A percentile compares a stretch with the other conserved stretches of the same genome.
Conservation (phyloP, 2,329 filamentous ascomycete species). For the Verticillium dahliae region DNA sequence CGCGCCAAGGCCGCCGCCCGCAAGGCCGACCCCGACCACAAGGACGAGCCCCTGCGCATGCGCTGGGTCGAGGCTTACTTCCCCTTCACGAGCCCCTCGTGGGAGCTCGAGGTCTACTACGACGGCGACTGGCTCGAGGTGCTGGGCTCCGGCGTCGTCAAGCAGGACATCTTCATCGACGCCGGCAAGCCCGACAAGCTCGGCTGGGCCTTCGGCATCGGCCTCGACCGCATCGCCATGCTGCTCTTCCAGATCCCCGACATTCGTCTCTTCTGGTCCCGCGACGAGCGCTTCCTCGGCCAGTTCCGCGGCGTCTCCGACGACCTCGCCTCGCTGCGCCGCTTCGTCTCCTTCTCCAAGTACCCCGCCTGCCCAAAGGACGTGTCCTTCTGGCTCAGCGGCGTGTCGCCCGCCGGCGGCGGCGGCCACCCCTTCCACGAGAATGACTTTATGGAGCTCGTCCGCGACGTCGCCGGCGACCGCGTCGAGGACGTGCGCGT, state of each 20-base stretch:
- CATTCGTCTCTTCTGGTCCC: constrained; percentile 93
- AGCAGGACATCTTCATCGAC: constrained; percentile 73
- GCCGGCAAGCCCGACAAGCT: constrained; percentile 69
- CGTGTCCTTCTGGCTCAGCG: constrained; percentile 82
- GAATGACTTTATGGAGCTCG: constrained; percentile 96
- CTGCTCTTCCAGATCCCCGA: constrained; percentile 93
- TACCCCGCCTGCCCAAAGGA: constrained; percentile 87
- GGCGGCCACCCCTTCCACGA: constrained; percentile 63
- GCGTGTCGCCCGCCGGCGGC: constrained; percentile 39
- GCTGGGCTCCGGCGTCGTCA: constrained; percentile 83
- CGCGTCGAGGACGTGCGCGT: constrained; percentile 80
- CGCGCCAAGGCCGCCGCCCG: constrained; percentile 63
- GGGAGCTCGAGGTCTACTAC: constrained; percentile 95
- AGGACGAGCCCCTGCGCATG: constrained; percentile 70
- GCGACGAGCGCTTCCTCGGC: constrained; percentile 73
- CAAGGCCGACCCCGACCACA: constrained; percentile 39
- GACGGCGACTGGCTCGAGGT: constrained; percentile 94
- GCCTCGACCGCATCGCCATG: constrained; percentile 94
- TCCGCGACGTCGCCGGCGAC: constrained; percentile 76
- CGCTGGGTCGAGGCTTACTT: constrained; percentile 98
- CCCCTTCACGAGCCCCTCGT: constrained; percentile 91
- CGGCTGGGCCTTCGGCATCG: constrained; percentile 94
- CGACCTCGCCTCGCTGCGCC: constrained; percentile 40
- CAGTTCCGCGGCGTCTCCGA: constrained; percentile 68
- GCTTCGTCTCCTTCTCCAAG: constrained; percentile 85